Evolutionary conservation across 345 rosid genomes (phyloP).

Genomic region (Rhodamnia argentea): DNA sequence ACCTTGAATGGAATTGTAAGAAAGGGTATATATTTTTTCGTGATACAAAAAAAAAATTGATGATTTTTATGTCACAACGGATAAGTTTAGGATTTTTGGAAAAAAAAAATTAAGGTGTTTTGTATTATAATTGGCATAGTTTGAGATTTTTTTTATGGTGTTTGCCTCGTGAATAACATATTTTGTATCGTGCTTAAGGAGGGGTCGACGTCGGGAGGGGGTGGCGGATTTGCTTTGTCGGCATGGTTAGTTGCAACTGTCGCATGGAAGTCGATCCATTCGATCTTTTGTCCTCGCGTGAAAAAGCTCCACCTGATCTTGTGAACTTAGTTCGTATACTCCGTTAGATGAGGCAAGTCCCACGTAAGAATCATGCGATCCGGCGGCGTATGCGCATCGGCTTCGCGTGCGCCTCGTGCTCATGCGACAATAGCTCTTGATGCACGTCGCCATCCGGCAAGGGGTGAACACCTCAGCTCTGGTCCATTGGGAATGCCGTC

Average conservation of each 20-base stretch:
- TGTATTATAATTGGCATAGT: too few relatives aligned
- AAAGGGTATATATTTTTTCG: too few relatives aligned
- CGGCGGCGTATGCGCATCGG: rapidly evolving
- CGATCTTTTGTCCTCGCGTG: not conserved
- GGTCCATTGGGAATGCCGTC: not conserved
- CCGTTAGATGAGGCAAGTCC: not conserved
- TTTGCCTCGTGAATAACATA: too few relatives aligned
- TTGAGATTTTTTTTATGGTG: too few relatives aligned
- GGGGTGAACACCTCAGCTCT: not conserved
- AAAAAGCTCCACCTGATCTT: not conserved
- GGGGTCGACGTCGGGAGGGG: not conserved
- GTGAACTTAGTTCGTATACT: rapidly evolving
- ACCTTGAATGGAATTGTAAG: too few relatives aligned
- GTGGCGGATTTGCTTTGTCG: not conserved
- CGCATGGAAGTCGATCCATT: not conserved
- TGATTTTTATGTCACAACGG: too few relatives aligned
- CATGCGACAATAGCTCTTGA: not conserved
- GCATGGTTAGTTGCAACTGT: not conserved
- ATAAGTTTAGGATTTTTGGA: too few relatives aligned
- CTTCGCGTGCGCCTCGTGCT: rapidly evolving
- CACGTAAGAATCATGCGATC: not conserved
- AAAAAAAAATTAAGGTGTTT: too few relatives aligned
- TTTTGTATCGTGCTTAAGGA: too few relatives aligned
- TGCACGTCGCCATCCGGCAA: not conserved
- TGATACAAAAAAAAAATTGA: too few relatives aligned